Conservation (phyloP, 257 asterid genomes). For the Buddleja alternifolia region DNA sequence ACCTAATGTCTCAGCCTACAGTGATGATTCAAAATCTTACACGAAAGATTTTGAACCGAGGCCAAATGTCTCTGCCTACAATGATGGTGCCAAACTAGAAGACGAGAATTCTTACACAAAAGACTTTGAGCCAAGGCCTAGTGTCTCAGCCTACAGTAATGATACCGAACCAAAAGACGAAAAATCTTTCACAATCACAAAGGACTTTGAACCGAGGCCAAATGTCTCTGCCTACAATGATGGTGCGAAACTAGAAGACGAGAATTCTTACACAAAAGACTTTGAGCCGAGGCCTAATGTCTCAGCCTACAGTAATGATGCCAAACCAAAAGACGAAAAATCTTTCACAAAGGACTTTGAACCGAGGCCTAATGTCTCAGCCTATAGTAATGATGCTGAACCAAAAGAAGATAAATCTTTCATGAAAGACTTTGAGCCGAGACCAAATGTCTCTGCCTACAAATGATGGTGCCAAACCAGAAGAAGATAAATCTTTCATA, state of each 20-base stretch:
- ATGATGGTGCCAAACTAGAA: background rate
- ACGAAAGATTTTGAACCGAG: conserved; percentile 27
- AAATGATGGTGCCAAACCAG: background rate
- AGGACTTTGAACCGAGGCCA: conserved; percentile 30
- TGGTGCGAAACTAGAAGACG: background rate
- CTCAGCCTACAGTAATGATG: conserved; percentile 29
- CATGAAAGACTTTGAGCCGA: conserved; percentile 34
- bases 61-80: conserved; percentile 7
- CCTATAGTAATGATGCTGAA: background rate
- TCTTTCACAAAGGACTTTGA: conserved; percentile 16
- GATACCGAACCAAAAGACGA: too few relatives aligned
- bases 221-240: background rate
- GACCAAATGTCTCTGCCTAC: conserved; percentile 36
- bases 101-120: background rate
- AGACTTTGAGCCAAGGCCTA: conserved; percentile 44
- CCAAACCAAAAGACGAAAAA: too few relatives aligned
- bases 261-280: background rate
- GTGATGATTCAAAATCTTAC: background rate
- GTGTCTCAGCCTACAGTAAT: conserved; percentile 22
- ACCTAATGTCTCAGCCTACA: conserved; percentile 24
- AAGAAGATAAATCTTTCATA: background rate
- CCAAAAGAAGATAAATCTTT: background rate
- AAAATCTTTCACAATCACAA: too few relatives aligned
- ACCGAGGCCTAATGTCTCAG: conserved; percentile 16
- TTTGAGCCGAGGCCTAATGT: background rate